Evolutionary conservation across 306 rosid species (phyloP).

Genomic region (Lathyrus tuberosus): DNA sequence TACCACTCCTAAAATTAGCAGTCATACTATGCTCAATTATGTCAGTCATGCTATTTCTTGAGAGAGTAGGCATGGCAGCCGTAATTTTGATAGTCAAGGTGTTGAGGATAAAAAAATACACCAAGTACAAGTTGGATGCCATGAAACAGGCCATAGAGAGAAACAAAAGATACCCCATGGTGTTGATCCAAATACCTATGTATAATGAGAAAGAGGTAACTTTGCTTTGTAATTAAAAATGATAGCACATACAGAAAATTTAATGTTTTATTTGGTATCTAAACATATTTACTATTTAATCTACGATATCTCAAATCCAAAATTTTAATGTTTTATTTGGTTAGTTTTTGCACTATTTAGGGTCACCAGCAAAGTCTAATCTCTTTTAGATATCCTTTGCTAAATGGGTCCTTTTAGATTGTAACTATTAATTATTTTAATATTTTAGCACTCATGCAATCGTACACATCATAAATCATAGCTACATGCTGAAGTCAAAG

Average conservation of each 20-base stretch:
- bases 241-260: constrained; percentile 12
- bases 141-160: constrained; percentile 49
- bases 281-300: constrained; percentile 24
- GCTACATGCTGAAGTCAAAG: constrained; percentile 35
- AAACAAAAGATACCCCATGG: constrained; percentile 49
- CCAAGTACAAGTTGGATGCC: constrained; percentile 54
- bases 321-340: too few species aligned
- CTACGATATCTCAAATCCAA: constrained; percentile 22
- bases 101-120: constrained; percentile 53
- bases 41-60: constrained; percentile 62
- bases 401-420: constrained; percentile 24
- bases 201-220: constrained; percentile 67
- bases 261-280: constrained; percentile 4
- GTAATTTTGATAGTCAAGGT: constrained; percentile 51
- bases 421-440: constrained; percentile 24
- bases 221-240: constrained; percentile 20
- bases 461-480: constrained; percentile 25
- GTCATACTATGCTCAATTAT: constrained; percentile 51
- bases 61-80: constrained; percentile 53
- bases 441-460: constrained; percentile 1
- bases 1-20: constrained; percentile 55
- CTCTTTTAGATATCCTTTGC: constrained; percentile 23
- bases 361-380: constrained; percentile 24
- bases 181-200: constrained; percentile 66
- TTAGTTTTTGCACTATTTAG: constrained; percentile 1